A percentile compares a stretch with the other conserved stretches of the same genome.
Evolutionary conservation across 179 eudicot species (phyloP).

Genomic region (Camellia oleifera): DNA sequence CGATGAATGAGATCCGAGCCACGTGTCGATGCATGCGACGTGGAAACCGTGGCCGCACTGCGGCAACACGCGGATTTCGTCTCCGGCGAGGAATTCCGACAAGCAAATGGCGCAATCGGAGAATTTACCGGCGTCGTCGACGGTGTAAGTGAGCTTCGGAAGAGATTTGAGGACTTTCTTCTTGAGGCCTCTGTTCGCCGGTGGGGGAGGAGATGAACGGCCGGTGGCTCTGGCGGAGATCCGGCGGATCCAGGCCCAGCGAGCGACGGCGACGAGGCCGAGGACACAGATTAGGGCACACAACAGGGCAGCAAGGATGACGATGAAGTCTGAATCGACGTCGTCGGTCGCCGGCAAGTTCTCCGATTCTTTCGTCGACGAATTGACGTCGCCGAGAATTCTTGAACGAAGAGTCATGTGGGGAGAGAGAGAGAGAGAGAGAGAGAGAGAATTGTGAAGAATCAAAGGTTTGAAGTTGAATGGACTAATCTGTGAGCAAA

Average conservation of each 20-base stretch:
- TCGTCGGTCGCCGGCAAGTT: conserved; percentile 16
- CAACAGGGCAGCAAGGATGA: conserved; percentile 70
- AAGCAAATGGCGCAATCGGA: conserved; percentile 75
- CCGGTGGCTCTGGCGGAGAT: conserved; percentile 26
- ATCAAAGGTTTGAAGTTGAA: neutral
- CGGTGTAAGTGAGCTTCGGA: conserved; percentile 48
- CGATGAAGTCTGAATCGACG: conserved; percentile 58
- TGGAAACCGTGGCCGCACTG: conserved; percentile 86
- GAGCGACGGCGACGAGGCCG: conserved; percentile 70
- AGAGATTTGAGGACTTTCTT: conserved; percentile 64
- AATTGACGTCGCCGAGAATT: conserved; percentile 23
- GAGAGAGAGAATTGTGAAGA: neutral
- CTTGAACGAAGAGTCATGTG: conserved; percentile 25
- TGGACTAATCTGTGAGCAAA: neutral
- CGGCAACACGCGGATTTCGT: conserved; percentile 63
- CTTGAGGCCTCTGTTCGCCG: conserved; percentile 68
- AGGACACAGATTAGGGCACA: conserved; percentile 81
- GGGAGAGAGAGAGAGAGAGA: conserved; percentile 12
- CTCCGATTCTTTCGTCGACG: too few species aligned
- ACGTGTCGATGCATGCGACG: conserved; percentile 65
- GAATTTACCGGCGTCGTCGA: conserved; percentile 35
- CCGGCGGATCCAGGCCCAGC: conserved; percentile 79
- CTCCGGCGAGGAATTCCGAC: conserved; percentile 58
- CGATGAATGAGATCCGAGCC: conserved; percentile 84
- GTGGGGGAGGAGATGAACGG: conserved; percentile 5